Base-by-base conservation (phyloP, 805 yeast genomes). In the Naumovozyma dairenensis region DNA sequence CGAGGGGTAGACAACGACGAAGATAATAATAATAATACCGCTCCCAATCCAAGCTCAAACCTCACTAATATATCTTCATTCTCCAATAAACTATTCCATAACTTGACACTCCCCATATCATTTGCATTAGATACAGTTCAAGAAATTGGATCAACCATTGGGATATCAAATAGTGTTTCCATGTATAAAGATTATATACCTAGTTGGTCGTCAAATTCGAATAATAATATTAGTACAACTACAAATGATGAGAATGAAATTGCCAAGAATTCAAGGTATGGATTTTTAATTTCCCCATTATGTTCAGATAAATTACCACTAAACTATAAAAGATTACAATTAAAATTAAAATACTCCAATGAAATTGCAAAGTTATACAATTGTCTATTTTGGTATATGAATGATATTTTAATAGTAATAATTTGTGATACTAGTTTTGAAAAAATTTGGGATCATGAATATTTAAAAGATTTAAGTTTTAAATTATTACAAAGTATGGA, bases 121-220 rank as follows among this genome's bases (percentile, higher is more conserved):
- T 50, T 57, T 35, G 56, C 62, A 19, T 51, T 50, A 25, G 62
- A 57, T 36, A 51, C 59, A 3, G 46, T 55, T n/a, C 59, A 55
- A 29, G 62, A 57, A 31, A 52, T 57, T 14, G 57, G 62, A 9
- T 32, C 38, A 3, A 54, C 58, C 25, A 49, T 60, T 1, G 62
- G 62, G 2, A 46, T 57, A 4, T 44, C 58, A 4, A 44, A 37
- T 21, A 55, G 59, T 35, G 39, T 55, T 28, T 53, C 59, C 1
- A 34, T 51, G 16, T 36, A 55, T 9, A 46, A 48, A 28, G 46
- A 45, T 30, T 53, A 52, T 36, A 38, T 55, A 5, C 60, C 62
- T 3, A 40, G 25, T 14, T 47, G 50, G 44, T 18, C 38, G 8
- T 28, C 24, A 20, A 17, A 18, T 28, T 28, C 27, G 14, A 21